Base-by-base conservation (phyloP, 805 yeast genomes). In the Metschnikowia peoriensis region DNA sequence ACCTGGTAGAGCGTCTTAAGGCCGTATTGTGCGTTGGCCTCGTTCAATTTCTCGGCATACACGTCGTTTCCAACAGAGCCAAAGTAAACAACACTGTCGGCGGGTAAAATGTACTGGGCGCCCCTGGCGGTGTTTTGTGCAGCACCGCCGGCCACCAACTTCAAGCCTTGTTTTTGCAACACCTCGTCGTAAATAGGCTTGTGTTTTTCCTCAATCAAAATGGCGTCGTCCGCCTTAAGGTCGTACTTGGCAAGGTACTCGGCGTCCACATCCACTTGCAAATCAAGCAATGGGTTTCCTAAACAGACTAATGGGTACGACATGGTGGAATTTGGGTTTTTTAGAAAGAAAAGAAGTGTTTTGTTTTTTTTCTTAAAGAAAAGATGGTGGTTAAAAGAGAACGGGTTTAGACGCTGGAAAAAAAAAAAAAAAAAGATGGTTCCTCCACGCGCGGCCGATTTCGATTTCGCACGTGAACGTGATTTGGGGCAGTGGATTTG, bases 121-220 rank as follows among this genome's bases (percentile, higher is more conserved):
- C 97, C 99, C 76, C 99, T 85, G 53, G 98, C 97, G 59, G 98
- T 84, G 79, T 94, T 94, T 78, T 94, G 99, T 55, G 97, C 99
- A 65, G 99, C 99, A 70, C 99, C 99, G 63, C 99, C 99, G 56
- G 99, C 99, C 61, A 93, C 83, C 56, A 84, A 73, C 64, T 83
- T 81, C 57, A 89, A 84, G 54, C 79, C 81, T 38, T 79, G 76
- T 68, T 75, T 75, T 38, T 77, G 70, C 50, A 90, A 74, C 60
- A 89, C 81, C 71, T 94, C 98, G 53, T 82, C 86, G 72, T 78
- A 94, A 68, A 94, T 88, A 50, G 93, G 88, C 83, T 84, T 73
- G 76, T 90, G 97, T 70, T 85, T 80, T 59, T 84, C 91, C 62
- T 89, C 96, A 38, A 83, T 82, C 59, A 94, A 82, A 63, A 94